A percentile compares a stretch with the other conserved stretches of the same genome.
Evolutionary conservation across 2,329 filamentous ascomycete genomes (phyloP).

Genomic region (Nakataea oryzae): DNA sequence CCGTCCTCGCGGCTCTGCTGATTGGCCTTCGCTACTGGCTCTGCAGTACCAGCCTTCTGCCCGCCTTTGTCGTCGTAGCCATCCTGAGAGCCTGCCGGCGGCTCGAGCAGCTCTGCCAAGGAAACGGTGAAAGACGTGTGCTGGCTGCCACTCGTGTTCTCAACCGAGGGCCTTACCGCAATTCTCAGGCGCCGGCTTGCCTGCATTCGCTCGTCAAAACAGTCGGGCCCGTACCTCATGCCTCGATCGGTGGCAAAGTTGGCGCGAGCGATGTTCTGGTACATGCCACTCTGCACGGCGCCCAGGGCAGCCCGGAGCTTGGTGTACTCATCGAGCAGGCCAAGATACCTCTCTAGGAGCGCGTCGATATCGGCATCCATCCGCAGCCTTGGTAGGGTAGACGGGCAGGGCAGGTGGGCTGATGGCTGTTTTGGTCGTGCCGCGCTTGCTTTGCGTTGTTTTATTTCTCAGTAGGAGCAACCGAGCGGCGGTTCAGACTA

Average conservation of each 20-base stretch:
- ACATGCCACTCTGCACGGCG: constrained; percentile 42
- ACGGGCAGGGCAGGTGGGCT: too few relatives aligned
- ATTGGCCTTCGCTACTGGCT: neutral
- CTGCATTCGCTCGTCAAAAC: constrained; percentile 66
- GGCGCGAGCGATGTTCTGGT: constrained; percentile 56
- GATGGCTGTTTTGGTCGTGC: neutral
- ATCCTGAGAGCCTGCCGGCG: neutral
- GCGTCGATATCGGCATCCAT: constrained; percentile 34
- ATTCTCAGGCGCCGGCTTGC: constrained; percentile 37
- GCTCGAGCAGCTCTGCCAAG: neutral
- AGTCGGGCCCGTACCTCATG: constrained; percentile 55
- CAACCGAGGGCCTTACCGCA: neutral
- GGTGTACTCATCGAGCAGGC: constrained; percentile 57
- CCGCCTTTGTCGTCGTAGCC: constrained; percentile 2
- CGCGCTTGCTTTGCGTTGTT: neutral
- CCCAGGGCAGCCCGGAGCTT: constrained; percentile 43
- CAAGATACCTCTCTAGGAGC: constrained; percentile 56
- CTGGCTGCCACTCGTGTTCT: neutral
- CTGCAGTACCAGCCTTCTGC: neutral
- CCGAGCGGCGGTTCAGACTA: too few relatives aligned
- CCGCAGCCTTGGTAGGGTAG: neutral
- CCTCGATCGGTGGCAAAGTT: constrained; percentile 61
- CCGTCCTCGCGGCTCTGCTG: neutral
- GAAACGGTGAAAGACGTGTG: neutral
- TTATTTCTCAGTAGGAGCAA: neutral